phyloP scores from a whole-genome alignment of 163 green algal species.

The Scenedesmus sp. region DNA sequence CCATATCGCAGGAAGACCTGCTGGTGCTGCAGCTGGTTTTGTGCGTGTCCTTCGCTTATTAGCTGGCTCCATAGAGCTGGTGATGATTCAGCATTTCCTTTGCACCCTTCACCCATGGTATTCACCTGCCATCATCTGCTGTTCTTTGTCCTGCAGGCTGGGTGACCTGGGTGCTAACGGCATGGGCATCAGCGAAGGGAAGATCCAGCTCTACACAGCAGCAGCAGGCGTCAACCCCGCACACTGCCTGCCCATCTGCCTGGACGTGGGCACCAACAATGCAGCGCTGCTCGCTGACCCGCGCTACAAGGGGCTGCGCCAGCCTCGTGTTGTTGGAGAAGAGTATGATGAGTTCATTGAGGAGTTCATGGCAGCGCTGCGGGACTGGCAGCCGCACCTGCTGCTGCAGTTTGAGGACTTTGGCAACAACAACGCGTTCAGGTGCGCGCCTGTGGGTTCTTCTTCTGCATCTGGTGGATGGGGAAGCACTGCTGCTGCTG shows the following conservation, averaged over 20 bases:
- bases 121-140: background rate
- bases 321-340: constrained; percentile 68
- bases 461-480: background rate
- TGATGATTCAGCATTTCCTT: too few species aligned
- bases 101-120: too few species aligned
- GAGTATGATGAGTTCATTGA: constrained; percentile 80
- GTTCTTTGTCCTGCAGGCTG: constrained; percentile 35
- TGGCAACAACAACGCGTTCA: constrained; percentile 82
- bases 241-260: constrained; percentile 80
- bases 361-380: constrained; percentile 76
- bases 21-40: too few species aligned
- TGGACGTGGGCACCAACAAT: constrained; percentile 97
- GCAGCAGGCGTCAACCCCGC: constrained; percentile 75
- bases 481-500: background rate
- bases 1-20: too few species aligned
- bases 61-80: too few species aligned
- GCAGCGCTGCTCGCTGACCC: constrained; percentile 69
- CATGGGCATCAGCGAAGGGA: constrained; percentile 78
- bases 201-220: constrained; percentile 70
- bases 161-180: constrained; percentile 81
- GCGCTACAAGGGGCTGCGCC: constrained; percentile 77
- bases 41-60: too few species aligned
- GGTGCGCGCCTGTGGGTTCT: background rate
- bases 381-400: constrained; percentile 67
- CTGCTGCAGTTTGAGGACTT: constrained; percentile 95